Base-by-base conservation (phyloP, 768 basidiomycete species). In the Gloeopeniophorella convolvens region DNA sequence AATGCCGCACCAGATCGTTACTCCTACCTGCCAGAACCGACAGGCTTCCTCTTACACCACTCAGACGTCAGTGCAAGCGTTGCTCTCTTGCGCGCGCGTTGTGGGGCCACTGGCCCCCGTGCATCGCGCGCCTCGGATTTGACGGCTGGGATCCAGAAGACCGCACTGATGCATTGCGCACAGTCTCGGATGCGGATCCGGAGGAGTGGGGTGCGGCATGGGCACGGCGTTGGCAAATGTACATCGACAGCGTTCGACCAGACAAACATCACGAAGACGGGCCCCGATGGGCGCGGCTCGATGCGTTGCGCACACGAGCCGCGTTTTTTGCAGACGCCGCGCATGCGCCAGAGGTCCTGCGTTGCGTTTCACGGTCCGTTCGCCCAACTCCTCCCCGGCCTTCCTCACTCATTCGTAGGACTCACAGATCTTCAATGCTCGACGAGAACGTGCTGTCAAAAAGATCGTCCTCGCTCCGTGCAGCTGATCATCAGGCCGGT, bases 161-260 rank as follows among this genome's bases (percentile, higher is more conserved):
- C 24, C 21, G 7, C 42, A 48, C 42, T 11, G 54, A 58, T 41
- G 45, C 50, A 39, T 20, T 39, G 42, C 57, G 45, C 36, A 58
- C 57, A 1, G 30, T 58, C 20, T 48, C 55, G 3, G 57, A 58
- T 18, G 34, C 39, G 3, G 57, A 58, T 18, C 57, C 54, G 9
- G 54, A 56, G 1, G 57, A 58, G 9, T 58, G 57, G 57, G 30
- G 16, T 4, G 42, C 42, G 1, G 41, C 45, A 4, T 58, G 57
- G 57, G 42, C 45, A 13, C 54, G 57, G 21, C 24, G 45, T 5
- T 58, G 57, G 57, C 31, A 56, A 6, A 58, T 58, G 54, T 58
- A 58, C 34, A 39, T 58, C 11, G 47, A 47, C 9, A 48, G 56
- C 32, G 44, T 58, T 20, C 21, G 42, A 20, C 34, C 26, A 1